phyloP scores from a whole-genome alignment of 208 protist species.

The Lotmaria passim region DNA sequence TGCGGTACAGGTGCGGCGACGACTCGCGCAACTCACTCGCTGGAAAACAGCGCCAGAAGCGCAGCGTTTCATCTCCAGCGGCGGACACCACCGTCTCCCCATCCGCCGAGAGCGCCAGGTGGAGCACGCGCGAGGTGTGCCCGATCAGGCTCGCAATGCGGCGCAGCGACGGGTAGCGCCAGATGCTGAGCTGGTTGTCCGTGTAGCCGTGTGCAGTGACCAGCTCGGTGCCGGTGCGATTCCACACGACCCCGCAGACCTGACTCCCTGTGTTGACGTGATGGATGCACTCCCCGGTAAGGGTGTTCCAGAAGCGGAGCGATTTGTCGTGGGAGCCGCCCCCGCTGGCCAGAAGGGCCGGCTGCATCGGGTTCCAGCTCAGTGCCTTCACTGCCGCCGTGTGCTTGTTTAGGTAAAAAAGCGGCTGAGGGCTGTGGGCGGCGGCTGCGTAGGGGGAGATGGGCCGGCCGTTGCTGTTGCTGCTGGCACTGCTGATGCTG shows the following conservation, averaged over 20 bases:
- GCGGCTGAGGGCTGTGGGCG: conserved; percentile 45
- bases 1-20: conserved; percentile 27
- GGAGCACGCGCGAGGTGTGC: conserved; percentile 98
- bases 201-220: conserved; percentile 98
- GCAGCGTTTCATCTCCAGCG: conserved; percentile 98
- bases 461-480: not conserved
- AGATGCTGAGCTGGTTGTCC: conserved; percentile 98
- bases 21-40: conserved; percentile 29
- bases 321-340: conserved; percentile 98
- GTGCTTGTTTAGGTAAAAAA: conserved; percentile 93
- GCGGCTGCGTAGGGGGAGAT: not conserved
- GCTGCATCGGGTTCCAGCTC: conserved; percentile 98
- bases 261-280: conserved; percentile 96
- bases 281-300: conserved; percentile 93
- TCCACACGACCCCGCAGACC: conserved; percentile 98
- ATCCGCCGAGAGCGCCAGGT: conserved; percentile 97
- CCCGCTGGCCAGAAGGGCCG: conserved; percentile 96
- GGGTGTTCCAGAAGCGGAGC: conserved; percentile 98
- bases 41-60: conserved; percentile 94
- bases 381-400: conserved; percentile 98
- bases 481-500: not conserved
- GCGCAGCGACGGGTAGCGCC: conserved; percentile 98
- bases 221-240: conserved; percentile 94
- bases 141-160: conserved; percentile 97
- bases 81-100: conserved; percentile 97